Percentiles rank a stretch among this genome's conserved stretches.
These are phyloP conservation scores for Apiotrichum domesticum DNA, from an alignment of 1,284 basidiomycete species.

Conservation along the genomic window DNA sequence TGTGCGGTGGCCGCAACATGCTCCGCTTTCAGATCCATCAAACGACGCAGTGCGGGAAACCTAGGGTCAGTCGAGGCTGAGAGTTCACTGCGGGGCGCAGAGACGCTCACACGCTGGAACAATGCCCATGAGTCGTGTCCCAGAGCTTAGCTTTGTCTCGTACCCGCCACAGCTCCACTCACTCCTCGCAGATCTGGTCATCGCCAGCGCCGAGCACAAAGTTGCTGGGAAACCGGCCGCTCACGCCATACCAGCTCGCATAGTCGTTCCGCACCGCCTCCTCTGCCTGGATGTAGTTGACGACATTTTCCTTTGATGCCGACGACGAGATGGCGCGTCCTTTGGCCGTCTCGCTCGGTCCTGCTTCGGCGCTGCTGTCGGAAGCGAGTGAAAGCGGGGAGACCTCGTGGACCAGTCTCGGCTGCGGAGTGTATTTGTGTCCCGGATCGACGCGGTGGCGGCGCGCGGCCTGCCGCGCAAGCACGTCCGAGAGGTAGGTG, in stretches of 20 bases:
- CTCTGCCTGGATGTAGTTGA: conserved; percentile 78
- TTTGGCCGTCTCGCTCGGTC: conserved; percentile 13
- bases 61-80: conserved; percentile 46
- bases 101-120: no score
- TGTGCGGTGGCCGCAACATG: conserved; percentile 33
- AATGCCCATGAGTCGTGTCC: no score
- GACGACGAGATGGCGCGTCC: neutral
- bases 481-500: conserved; percentile 49
- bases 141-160: no score
- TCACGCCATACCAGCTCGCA: conserved; percentile 78
- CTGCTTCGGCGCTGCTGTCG: conserved; percentile 3
- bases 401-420: conserved; percentile 2
- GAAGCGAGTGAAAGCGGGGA: neutral
- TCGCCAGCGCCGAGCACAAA: conserved; percentile 81
- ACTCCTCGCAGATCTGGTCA: conserved; percentile 90
- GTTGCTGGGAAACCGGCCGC: conserved; percentile 84
- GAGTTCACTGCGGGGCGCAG: no score
- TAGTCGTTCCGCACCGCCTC: conserved; percentile 95
- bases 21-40: conserved; percentile 67
- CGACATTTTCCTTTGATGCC: conserved; percentile 25
- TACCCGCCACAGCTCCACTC: no score
- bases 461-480: conserved; percentile 48
- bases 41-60: conserved; percentile 81
- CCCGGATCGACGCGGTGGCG: conserved; percentile 47
- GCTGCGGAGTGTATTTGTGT: conserved; percentile 48